These are phyloP conservation scores for Corinectria fuckeliana DNA, from an alignment of 2,329 filamentous ascomycete genomes.

Conservation along the genomic window DNA sequence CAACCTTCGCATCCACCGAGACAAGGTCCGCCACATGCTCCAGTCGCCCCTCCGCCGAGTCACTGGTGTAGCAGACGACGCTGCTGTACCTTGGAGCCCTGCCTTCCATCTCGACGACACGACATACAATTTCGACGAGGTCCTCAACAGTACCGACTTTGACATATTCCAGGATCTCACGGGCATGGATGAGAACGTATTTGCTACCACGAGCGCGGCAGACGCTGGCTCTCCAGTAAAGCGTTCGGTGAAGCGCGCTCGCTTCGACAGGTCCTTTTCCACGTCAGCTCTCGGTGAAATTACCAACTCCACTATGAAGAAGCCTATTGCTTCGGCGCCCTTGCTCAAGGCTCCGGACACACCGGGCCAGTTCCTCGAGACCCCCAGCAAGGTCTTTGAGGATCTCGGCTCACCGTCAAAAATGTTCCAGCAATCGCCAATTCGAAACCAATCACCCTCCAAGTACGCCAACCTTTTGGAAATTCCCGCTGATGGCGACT, in stretches of 20 bases:
- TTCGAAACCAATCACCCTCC: constrained; percentile 54
- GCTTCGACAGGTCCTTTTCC: constrained; percentile 69
- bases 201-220: constrained; percentile 52
- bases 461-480: constrained; percentile 51
- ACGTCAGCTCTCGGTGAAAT: constrained; percentile 67
- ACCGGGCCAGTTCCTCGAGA: constrained; percentile 53
- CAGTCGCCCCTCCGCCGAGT: constrained; percentile 72
- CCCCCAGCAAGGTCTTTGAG: constrained; percentile 64
- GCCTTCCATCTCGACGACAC: constrained; percentile 69
- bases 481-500: constrained; percentile 48
- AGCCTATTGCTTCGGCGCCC: constrained; percentile 57
- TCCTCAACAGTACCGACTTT: constrained; percentile 59
- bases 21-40: constrained; percentile 80
- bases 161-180: constrained; percentile 64
- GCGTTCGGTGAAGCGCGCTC: constrained; percentile 63
- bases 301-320: constrained; percentile 59
- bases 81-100: constrained; percentile 65
- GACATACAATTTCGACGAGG: constrained; percentile 56
- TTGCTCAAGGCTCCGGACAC: constrained; percentile 56
- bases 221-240: constrained; percentile 72
- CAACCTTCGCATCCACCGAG: constrained; percentile 86
- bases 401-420: constrained; percentile 63
- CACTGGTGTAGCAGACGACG: constrained; percentile 50
- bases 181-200: constrained; percentile 38
- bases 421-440: constrained; percentile 47